Percentiles rank a stretch among this genome's conserved stretches.
These are phyloP conservation scores for Hyphopichia buzzinii DNA, from an alignment of 1,139 yeast species.

Conservation along the genomic window DNA sequence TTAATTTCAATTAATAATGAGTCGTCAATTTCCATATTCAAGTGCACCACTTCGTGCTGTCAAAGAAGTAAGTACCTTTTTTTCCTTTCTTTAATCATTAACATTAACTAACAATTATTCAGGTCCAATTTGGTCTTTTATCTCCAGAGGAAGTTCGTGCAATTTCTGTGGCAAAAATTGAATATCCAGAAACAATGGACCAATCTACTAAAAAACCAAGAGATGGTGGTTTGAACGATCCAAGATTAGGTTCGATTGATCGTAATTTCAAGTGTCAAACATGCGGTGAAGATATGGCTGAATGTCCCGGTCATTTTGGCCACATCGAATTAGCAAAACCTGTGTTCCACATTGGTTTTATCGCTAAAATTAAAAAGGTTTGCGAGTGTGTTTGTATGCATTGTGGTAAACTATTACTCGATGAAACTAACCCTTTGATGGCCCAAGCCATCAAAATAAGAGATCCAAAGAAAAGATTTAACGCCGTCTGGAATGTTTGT, in stretches of 20 bases:
- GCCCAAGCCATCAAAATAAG: slow-evolving; percentile 85
- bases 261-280: slow-evolving; percentile 97
- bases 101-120: slow-evolving; percentile 8
- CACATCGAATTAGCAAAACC: slow-evolving; percentile 98
- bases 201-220: slow-evolving; percentile 93
- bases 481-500: slow-evolving; percentile 93
- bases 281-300: slow-evolving; percentile 98
- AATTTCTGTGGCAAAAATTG: slow-evolving; percentile 94
- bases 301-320: slow-evolving; percentile 99
- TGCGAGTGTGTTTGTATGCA: slow-evolving; percentile 98
- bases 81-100: slow-evolving; percentile 12
- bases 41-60: slow-evolving; percentile 97
- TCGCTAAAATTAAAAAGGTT: slow-evolving; percentile 89
- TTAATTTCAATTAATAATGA: slow-evolving; percentile 28
- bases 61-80: slow-evolving; percentile 65
- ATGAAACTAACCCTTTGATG: slow-evolving; percentile 82
- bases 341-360: slow-evolving; percentile 94
- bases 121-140: slow-evolving; percentile 93
- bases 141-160: slow-evolving; percentile 98
- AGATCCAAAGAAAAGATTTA: slow-evolving; percentile 93
- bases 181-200: slow-evolving; percentile 98
- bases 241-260: slow-evolving; percentile 95
- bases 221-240: slow-evolving; percentile 96
- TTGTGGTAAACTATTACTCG: slow-evolving; percentile 90
- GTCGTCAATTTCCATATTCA: slow-evolving; percentile 81